A percentile compares a stretch with the other conserved stretches of the same genome.
phyloP scores from a whole-genome alignment of 495 filamentous ascomycete species.

The Trichoderma erinaceum region DNA sequence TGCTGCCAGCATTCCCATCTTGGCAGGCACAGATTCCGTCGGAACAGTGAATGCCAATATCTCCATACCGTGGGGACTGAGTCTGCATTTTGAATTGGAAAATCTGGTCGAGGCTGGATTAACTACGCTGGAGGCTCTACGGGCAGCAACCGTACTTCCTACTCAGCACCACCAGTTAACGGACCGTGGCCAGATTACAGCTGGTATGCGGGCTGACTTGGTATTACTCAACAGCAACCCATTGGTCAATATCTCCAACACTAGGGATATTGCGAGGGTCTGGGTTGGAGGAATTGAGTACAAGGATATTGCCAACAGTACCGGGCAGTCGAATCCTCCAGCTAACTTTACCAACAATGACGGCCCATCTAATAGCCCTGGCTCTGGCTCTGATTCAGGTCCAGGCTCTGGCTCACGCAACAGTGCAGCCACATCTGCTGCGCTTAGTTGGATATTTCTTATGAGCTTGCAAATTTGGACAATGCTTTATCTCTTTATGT shows the following conservation, averaged over 20 bases:
- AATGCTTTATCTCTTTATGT: background rate
- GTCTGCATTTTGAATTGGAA: background rate
- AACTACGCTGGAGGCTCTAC: slow-evolving; percentile 22
- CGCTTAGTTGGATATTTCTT: background rate
- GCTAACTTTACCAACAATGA: background rate
- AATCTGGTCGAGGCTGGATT: background rate
- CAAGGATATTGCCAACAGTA: slow-evolving; percentile 15
- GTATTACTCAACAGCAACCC: slow-evolving; percentile 36
- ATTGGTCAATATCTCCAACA: slow-evolving; percentile 32
- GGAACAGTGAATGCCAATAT: slow-evolving; percentile 18
- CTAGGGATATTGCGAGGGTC: slow-evolving; percentile 27
- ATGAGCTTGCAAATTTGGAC: background rate
- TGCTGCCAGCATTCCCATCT: slow-evolving; percentile 27
- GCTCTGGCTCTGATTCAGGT: background rate
- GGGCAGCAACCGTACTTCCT: slow-evolving; percentile 20
- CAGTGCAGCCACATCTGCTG: background rate
- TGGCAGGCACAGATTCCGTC: slow-evolving; percentile 33
- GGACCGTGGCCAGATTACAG: slow-evolving; percentile 33
- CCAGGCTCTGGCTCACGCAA: background rate
- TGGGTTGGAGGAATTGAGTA: slow-evolving; percentile 36
- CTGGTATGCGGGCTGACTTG: slow-evolving; percentile 36
- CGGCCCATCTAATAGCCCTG: background rate
- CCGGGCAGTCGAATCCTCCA: background rate
- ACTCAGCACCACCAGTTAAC: slow-evolving; percentile 16
- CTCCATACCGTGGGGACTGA: background rate